Evolutionary conservation across 1,139 yeast species (phyloP).

Genomic region (Sugiyamaella sp.): DNA sequence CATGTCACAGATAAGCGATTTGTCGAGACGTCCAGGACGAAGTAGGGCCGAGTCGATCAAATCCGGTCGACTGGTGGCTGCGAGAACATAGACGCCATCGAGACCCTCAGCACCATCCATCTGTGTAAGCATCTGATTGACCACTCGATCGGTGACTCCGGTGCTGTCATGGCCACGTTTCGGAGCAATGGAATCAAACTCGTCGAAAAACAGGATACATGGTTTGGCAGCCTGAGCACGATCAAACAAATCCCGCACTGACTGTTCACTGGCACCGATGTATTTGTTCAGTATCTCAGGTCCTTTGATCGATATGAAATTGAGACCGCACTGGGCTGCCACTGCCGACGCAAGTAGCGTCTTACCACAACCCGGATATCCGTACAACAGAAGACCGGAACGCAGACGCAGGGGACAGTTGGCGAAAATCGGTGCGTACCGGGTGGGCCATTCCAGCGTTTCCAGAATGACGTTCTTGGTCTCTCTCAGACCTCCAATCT

Average conservation of each 20-base stretch:
- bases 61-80: conserved; percentile 96
- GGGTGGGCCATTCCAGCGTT: conserved; percentile 96
- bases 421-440: conserved; percentile 90
- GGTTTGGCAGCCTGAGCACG: conserved; percentile 95
- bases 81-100: conserved; percentile 94
- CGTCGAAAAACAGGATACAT: conserved; percentile 91
- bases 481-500: conserved; percentile 82
- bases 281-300: conserved; percentile 95
- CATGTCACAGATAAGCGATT: conserved; percentile 86
- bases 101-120: conserved; percentile 99
- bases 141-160: conserved; percentile 97
- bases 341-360: conserved; percentile 92
- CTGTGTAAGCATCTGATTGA: conserved; percentile 93
- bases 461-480: conserved; percentile 79
- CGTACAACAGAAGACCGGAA: conserved; percentile 88
- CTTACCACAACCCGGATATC: conserved; percentile 98
- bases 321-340: conserved; percentile 91
- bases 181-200: conserved; percentile 92
- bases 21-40: conserved; percentile 95
- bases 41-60: conserved; percentile 91
- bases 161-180: conserved; percentile 98
- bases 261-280: conserved; percentile 96
- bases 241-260: conserved; percentile 89
- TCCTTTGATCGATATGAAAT: conserved; percentile 92
- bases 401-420: conserved; percentile 84